Evolutionary conservation across 441 rosid genomes (phyloP).

Genomic region (Melastoma candidum): DNA sequence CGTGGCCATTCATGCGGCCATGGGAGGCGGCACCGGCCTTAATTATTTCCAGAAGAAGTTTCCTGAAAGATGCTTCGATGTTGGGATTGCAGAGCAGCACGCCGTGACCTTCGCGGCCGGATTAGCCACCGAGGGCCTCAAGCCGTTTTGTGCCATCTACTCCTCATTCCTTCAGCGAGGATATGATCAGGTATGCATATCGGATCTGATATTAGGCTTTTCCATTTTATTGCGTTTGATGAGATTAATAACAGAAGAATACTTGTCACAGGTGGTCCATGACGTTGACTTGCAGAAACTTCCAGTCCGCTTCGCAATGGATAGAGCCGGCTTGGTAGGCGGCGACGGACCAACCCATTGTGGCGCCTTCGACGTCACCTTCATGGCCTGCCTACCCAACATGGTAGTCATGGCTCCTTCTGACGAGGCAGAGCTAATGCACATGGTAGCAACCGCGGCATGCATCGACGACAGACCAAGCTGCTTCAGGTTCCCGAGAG

Average conservation of each 20-base stretch:
- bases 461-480: slow-evolving; percentile 49
- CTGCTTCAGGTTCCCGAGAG: slow-evolving; percentile 54
- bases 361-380: slow-evolving; percentile 48
- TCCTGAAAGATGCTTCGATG: slow-evolving; percentile 36
- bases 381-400: slow-evolving; percentile 58
- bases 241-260: too few species aligned
- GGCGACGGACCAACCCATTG: slow-evolving; percentile 67
- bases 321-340: slow-evolving; percentile 55
- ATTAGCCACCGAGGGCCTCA: slow-evolving; percentile 38
- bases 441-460: slow-evolving; percentile 59
- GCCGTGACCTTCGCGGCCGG: slow-evolving; percentile 52
- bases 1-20: slow-evolving; percentile 46
- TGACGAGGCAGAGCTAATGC: slow-evolving; percentile 43
- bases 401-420: slow-evolving; percentile 77
- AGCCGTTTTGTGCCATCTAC: slow-evolving; percentile 46
- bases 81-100: slow-evolving; percentile 46
- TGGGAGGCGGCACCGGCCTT: slow-evolving; percentile 54
- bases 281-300: slow-evolving; percentile 61
- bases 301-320: slow-evolving; percentile 52
- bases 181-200: slow-evolving; percentile 30
- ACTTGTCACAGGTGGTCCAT: slow-evolving; percentile 31
- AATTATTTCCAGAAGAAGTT: slow-evolving; percentile 33
- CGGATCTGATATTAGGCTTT: too few species aligned
- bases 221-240: neutral
- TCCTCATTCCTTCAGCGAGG: slow-evolving; percentile 43